phyloP scores from a whole-genome alignment of 2,329 filamentous ascomycete genomes.

The Aspergillus sp. region DNA sequence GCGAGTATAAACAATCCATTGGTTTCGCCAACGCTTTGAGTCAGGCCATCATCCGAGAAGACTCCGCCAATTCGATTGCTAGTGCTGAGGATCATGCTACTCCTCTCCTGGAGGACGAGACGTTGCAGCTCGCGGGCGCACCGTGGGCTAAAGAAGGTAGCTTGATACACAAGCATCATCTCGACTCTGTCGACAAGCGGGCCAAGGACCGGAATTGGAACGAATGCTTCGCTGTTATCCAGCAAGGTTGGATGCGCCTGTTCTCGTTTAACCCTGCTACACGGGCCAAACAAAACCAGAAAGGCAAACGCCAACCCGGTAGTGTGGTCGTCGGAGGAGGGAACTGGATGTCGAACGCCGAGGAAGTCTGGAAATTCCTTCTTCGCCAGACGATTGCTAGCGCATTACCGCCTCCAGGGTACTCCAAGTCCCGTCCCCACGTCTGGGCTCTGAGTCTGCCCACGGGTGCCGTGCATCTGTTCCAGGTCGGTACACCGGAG shows the following conservation, averaged over 20 bases:
- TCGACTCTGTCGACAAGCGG: slow-evolving; percentile 83
- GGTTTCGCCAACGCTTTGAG: slow-evolving; percentile 95
- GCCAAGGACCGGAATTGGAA: slow-evolving; percentile 91
- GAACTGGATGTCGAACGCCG: slow-evolving; percentile 97
- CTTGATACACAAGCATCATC: slow-evolving; percentile 90
- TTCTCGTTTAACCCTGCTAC: slow-evolving; percentile 80
- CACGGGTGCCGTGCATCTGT: slow-evolving; percentile 91
- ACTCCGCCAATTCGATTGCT: slow-evolving; percentile 46
- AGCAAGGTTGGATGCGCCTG: slow-evolving; percentile 86
- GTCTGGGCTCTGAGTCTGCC: slow-evolving; percentile 92
- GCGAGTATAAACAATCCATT: slow-evolving; percentile 90
- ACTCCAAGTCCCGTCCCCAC: slow-evolving; percentile 80
- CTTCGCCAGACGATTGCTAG: slow-evolving; percentile 89
- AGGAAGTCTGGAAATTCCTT: slow-evolving; percentile 76
- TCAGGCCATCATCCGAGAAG: slow-evolving; percentile 89
- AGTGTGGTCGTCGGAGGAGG: slow-evolving; percentile 79
- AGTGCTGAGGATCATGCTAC: slow-evolving; percentile 53
- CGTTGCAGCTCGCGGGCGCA: slow-evolving; percentile 81
- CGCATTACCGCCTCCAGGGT: slow-evolving; percentile 79
- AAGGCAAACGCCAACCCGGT: slow-evolving; percentile 40
- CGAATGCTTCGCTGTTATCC: slow-evolving; percentile 91
- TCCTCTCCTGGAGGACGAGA: slow-evolving; percentile 81
- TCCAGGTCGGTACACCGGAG: slow-evolving; percentile 91
- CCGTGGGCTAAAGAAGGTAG: slow-evolving; percentile 98
- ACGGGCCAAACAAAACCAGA: slow-evolving; percentile 48